phyloP scores from a whole-genome alignment of 2,329 filamentous ascomycete species.

The Peltaster fructicola region DNA sequence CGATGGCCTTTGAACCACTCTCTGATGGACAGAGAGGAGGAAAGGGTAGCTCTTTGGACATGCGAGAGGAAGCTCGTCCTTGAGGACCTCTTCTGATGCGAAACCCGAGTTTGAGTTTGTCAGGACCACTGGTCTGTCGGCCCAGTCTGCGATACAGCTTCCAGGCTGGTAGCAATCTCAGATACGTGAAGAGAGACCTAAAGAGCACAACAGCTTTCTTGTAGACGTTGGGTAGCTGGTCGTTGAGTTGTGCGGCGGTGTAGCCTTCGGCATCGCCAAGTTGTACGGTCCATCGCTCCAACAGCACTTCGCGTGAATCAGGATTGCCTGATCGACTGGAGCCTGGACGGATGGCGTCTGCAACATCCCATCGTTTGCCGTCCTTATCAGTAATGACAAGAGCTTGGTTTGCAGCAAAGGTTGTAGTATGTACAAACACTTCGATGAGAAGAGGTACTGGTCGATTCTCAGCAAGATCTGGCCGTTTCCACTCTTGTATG shows the following conservation, averaged over 20 bases:
- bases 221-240: constrained; percentile 70
- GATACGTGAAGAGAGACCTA: constrained; percentile 66
- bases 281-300: constrained; percentile 84
- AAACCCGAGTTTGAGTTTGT: constrained; percentile 56
- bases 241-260: constrained; percentile 37
- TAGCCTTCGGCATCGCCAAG: constrained; percentile 44
- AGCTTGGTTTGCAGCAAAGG: constrained; percentile 67
- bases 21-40: constrained; percentile 49
- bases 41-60: constrained; percentile 48
- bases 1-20: constrained; percentile 32
- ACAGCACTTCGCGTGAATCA: constrained; percentile 48
- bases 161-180: constrained; percentile 70
- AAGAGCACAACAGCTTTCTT: constrained; percentile 96
- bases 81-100: constrained; percentile 57
- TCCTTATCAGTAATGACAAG: constrained; percentile 75
- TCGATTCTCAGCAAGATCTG: constrained; percentile 56
- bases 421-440: constrained; percentile 49
- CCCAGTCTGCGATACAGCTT: constrained; percentile 61
- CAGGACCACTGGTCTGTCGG: constrained; percentile 47
- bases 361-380: constrained; percentile 83
- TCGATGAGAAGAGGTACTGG: constrained; percentile 81
- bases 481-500: constrained; percentile 62
- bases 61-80: constrained; percentile 32
- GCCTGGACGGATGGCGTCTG: constrained; percentile 49
- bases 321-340: constrained; percentile 18